Base-by-base conservation (phyloP, 2,329 filamentous ascomycete species). In the Fusarium fracticaudum region DNA sequence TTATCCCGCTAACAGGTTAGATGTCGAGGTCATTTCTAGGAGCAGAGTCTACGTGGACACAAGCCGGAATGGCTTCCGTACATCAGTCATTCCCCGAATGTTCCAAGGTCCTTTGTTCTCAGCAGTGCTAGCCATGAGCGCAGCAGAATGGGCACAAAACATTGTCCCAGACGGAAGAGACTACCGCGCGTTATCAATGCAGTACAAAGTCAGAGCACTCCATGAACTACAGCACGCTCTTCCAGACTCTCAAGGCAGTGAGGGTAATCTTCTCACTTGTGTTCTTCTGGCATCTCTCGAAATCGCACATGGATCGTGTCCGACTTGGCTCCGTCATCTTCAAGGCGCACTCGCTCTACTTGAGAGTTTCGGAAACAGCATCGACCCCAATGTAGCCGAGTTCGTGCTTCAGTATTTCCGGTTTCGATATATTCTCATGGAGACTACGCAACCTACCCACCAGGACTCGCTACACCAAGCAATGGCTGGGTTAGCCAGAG, bases 41-140 rank as follows among this genome's bases (percentile, higher is more conserved):
- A 78, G 76, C 37, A 75, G 62, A 45, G 76, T 77, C 51, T 78
- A 78, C 31, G 76, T 78, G 10, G 69, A 75, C 13, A 77, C 76
- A 10, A 63, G 60, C 18, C 63, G 70, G 9, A 77, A 78, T 41
- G 58, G 64, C 6, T 77, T 76, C 48, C 74, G 71, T 35, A 71
- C 69, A 33, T 77, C 72, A 22, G 76, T 78, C 31, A 72, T 78
- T 22, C 76, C 76, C 22, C 63, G 67, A 38, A 68, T 78, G 44
- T 47, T 78, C 8, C 60, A 69, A 43, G 70, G 72, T 0, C 74
- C 76, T 33, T 41, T 78, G 4, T 58, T 74, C 17, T 77, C 57
- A 2, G 72, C 76, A 22, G 76, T 78, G 3, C 17, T 78, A 5
- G 76, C 76, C 14, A 69, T 78, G 72, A 78, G 76, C 41, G 74